These are phyloP conservation scores for Starmera quercuum DNA, from an alignment of 805 yeast species.

Conservation along the genomic window DNA sequence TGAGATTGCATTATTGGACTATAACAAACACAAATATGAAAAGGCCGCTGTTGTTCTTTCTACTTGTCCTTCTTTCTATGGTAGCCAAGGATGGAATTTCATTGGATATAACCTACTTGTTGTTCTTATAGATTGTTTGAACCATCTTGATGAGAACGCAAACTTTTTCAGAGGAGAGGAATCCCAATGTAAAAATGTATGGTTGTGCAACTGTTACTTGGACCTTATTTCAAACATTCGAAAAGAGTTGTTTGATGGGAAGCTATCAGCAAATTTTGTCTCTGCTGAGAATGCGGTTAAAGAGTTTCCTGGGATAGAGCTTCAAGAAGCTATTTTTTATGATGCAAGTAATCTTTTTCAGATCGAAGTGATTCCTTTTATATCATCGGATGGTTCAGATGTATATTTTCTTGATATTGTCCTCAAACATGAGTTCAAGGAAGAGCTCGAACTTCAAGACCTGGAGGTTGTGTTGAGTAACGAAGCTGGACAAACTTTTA, in stretches of 20 bases:
- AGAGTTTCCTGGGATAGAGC: neutral
- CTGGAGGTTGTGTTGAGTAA: constrained; percentile 16
- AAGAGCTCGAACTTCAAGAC: constrained; percentile 16
- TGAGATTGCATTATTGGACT: constrained; percentile 70
- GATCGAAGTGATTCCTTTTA: constrained; percentile 18
- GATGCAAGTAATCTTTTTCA: constrained; percentile 18
- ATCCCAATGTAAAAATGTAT: neutral
- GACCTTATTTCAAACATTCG: constrained; percentile 3
- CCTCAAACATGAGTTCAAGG: constrained; percentile 21
- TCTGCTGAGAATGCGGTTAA: neutral
- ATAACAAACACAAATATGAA: constrained; percentile 45
- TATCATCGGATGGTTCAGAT: constrained; percentile 17
- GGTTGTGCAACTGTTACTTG: constrained; percentile 6
- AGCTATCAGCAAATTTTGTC: neutral
- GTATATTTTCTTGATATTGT: constrained; percentile 21
- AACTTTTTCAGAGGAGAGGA: constrained; percentile 8
- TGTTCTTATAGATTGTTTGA: constrained; percentile 63
- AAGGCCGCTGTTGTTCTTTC: constrained; percentile 58
- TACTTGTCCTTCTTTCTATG: constrained; percentile 62
- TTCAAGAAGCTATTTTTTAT: neutral
- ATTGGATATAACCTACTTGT: constrained; percentile 62
- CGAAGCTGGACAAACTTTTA: constrained; percentile 4
- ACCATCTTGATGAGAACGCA: constrained; percentile 25
- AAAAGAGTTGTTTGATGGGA: neutral
- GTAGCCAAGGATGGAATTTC: constrained; percentile 64